These are phyloP conservation scores for Pseudonectria foliicola DNA, from an alignment of 2,329 filamentous ascomycete genomes.

Conservation along the genomic window DNA sequence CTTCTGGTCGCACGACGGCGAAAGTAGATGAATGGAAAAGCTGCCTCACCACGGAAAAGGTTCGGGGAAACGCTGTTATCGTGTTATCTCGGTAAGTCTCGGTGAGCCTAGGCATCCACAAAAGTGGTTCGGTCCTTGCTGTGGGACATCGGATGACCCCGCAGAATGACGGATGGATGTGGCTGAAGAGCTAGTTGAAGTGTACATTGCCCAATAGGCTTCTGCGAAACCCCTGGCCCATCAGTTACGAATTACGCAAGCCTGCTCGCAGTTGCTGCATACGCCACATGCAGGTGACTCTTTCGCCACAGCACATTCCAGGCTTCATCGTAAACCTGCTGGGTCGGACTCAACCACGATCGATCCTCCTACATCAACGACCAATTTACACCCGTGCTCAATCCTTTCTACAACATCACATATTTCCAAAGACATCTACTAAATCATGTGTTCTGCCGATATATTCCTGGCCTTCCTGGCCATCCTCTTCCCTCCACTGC, in stretches of 20 bases:
- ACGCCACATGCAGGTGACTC: no score
- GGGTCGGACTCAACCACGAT: no score
- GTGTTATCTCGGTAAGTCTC: constrained; percentile 2
- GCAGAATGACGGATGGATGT: no score
- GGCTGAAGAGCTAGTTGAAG: no score
- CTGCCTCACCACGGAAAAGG: constrained; percentile 9
- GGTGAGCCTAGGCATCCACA: neutral
- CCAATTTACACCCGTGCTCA: neutral
- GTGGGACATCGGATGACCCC: no score
- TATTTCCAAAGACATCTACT: no score
- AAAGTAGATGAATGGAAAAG: constrained; percentile 7
- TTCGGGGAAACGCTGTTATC: constrained; percentile 2
- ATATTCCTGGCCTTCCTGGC: constrained; percentile 58
- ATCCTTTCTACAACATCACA: constrained; percentile 3
- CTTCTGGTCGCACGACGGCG: constrained; percentile 4
- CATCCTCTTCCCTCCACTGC: constrained; percentile 57
- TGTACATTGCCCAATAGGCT: no score
- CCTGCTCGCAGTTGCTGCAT: no score
- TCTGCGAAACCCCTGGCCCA: no score
- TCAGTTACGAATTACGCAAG: no score
- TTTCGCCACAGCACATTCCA: no score
- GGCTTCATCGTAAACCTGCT: no score
- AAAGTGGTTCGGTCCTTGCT: constrained; percentile 3
- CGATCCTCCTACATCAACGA: neutral
- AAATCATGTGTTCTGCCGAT: constrained; percentile 51